These are phyloP conservation scores for Plasmodium vinckei DNA, from an alignment of 169 alveolate species.

Conservation along the genomic window DNA sequence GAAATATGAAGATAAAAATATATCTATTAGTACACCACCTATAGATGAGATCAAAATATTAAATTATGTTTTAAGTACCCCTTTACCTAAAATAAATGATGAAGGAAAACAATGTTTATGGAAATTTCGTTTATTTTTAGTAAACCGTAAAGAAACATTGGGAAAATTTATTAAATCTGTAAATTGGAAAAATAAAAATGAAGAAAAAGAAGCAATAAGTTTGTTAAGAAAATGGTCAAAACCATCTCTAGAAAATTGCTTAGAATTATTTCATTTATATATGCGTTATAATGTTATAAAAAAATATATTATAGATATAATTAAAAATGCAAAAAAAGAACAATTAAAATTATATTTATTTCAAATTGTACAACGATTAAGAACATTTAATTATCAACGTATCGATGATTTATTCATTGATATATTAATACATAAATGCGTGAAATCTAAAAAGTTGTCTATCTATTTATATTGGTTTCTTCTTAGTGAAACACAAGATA, in stretches of 20 bases:
- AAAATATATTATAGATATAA: slow-evolving; percentile 52
- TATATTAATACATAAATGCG: slow-evolving; percentile 53
- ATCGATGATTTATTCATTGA: slow-evolving; percentile 46
- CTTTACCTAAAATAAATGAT: slow-evolving; percentile 64
- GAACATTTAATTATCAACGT: slow-evolving; percentile 37
- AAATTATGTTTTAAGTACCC: slow-evolving; percentile 24
- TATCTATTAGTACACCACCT: slow-evolving; percentile 17
- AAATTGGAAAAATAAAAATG: slow-evolving; percentile 69
- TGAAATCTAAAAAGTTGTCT: slow-evolving; percentile 43
- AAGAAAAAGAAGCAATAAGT: slow-evolving; percentile 57
- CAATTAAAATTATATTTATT: slow-evolving; percentile 51
- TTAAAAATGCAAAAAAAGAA: slow-evolving; percentile 43
- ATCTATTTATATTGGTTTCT: slow-evolving; percentile 69
- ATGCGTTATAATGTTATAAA: slow-evolving; percentile 32
- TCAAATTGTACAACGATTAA: slow-evolving; percentile 50
- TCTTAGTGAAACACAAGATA: slow-evolving; percentile 60
- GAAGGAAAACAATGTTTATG: slow-evolving; percentile 75
- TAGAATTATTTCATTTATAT: slow-evolving; percentile 79
- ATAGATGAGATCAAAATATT: slow-evolving; percentile 56
- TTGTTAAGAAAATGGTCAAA: slow-evolving; percentile 74
- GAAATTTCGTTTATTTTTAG: slow-evolving; percentile 71
- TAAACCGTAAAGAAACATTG: slow-evolving; percentile 72
- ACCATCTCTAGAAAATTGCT: slow-evolving; percentile 67
- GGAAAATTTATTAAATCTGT: slow-evolving; percentile 77
- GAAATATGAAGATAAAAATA: background rate